These are phyloP conservation scores for Ophiostoma populinum DNA, from an alignment of 2,329 filamentous ascomycete species.

Conservation along the genomic window DNA sequence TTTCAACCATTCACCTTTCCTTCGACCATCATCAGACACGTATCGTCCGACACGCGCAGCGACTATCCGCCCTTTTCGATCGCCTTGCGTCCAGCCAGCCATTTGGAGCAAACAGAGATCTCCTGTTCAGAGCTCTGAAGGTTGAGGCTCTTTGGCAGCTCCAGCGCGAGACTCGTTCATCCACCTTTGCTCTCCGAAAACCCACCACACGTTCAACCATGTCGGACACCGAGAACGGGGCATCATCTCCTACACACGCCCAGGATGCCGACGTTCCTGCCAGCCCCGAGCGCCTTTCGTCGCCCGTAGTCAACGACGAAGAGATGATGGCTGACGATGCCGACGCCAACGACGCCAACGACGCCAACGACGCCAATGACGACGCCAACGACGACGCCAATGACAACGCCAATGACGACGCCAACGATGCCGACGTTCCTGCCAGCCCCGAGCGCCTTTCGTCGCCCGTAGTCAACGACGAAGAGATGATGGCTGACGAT, in stretches of 20 bases:
- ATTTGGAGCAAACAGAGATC: too few species aligned
- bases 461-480: constrained; percentile 23
- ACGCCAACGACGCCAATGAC: constrained; percentile 24
- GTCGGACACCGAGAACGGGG: constrained; percentile 2
- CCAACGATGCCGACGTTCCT: too few species aligned
- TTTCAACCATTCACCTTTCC: too few species aligned
- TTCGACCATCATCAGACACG: too few species aligned
- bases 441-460: too few species aligned
- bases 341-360: constrained; percentile 19
- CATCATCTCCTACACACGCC: constrained; percentile 7
- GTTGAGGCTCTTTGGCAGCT: too few species aligned
- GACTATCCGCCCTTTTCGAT: too few species aligned
- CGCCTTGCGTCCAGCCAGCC: too few species aligned
- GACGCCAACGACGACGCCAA: constrained; percentile 15
- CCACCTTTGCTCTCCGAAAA: not conserved
- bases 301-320: not conserved
- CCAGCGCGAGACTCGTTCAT: too few species aligned
- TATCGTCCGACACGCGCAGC: too few species aligned
- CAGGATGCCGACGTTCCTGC: constrained; percentile 6
- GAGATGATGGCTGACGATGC: not conserved
- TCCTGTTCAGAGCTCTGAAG: too few species aligned
- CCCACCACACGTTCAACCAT: not conserved
- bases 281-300: not conserved
- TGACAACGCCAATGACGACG: constrained; percentile 30
- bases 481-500: constrained; percentile 14